Conservation (phyloP, 148 eudicot genomes). For the Beta vulgaris region DNA sequence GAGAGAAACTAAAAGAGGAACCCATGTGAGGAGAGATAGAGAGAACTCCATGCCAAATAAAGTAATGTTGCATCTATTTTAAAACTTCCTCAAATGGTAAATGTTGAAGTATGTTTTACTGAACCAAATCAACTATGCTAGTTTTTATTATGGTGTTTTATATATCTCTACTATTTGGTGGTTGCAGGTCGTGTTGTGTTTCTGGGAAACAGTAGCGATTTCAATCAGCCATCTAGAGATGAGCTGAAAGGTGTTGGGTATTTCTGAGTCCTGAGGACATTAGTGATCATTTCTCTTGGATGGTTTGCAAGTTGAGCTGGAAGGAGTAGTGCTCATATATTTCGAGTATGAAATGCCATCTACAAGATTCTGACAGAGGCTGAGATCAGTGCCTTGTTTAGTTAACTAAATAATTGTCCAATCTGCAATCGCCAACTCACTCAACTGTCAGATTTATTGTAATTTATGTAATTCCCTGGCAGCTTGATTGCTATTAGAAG, state of each 20-base stretch:
- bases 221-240: constrained; percentile 27
- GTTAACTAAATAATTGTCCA: too few relatives aligned
- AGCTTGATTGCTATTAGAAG: background rate
- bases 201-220: constrained; percentile 46
- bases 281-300: background rate
- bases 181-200: constrained; percentile 59
- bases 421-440: background rate
- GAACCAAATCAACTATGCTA: background rate
- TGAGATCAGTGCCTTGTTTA: background rate
- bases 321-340: background rate
- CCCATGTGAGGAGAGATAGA: too few relatives aligned
- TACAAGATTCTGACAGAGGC: constrained; percentile 5
- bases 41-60: too few relatives aligned
- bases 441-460: background rate
- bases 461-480: background rate
- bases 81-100: too few relatives aligned
- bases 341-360: background rate
- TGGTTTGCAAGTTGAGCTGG: background rate
- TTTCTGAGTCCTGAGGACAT: constrained; percentile 31
- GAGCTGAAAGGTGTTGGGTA: constrained; percentile 60
- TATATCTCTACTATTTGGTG: background rate
- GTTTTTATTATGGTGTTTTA: background rate
- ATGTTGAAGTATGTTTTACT: too few relatives aligned
- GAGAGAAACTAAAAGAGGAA: too few relatives aligned
- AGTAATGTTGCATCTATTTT: too few relatives aligned